Evolutionary conservation across 2,329 filamentous ascomycete genomes (phyloP).

Genomic region (Exophiala phaeomuriformis): DNA sequence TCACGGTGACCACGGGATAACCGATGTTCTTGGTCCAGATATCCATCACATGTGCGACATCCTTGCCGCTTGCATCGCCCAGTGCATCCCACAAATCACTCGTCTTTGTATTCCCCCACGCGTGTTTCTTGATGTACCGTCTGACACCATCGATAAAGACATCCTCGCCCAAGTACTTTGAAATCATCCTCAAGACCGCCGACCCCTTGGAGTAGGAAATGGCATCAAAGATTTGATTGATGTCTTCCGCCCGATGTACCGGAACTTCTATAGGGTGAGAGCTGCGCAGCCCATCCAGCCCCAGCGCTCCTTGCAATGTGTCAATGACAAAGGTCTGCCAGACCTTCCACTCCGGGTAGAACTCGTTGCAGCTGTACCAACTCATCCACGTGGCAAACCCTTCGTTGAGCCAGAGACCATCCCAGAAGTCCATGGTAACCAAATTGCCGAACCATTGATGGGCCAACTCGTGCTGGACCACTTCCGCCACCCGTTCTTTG

Average conservation of each 20-base stretch:
- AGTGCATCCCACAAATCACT: conserved; percentile 85
- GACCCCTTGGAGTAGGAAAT: conserved; percentile 98
- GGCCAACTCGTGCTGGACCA: conserved; percentile 92
- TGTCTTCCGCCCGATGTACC: conserved; percentile 88
- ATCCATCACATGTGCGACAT: conserved; percentile 82
- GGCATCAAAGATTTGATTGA: conserved; percentile 96
- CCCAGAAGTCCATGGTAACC: conserved; percentile 98
- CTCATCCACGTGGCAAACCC: conserved; percentile 90
- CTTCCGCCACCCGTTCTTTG: conserved; percentile 89
- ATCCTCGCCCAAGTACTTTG: conserved; percentile 87
- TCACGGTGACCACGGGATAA: conserved; percentile 82
- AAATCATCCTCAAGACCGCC: conserved; percentile 93
- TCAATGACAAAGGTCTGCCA: conserved; percentile 95
- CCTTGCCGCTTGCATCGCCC: conserved; percentile 81
- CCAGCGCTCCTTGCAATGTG: conserved; percentile 78
- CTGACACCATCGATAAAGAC: conserved; percentile 87
- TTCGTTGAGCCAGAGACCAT: conserved; percentile 93
- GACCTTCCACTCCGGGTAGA: conserved; percentile 97
- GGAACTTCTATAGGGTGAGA: conserved; percentile 95
- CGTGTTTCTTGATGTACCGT: conserved; percentile 87
- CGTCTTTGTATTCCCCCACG: conserved; percentile 91
- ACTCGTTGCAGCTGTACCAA: conserved; percentile 86
- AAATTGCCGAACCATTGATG: conserved; percentile 98
- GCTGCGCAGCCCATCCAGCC: conserved; percentile 83
- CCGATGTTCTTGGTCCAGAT: conserved; percentile 97